Conservation (phyloP, 257 asterid species). For the Ilex asprella region DNA sequence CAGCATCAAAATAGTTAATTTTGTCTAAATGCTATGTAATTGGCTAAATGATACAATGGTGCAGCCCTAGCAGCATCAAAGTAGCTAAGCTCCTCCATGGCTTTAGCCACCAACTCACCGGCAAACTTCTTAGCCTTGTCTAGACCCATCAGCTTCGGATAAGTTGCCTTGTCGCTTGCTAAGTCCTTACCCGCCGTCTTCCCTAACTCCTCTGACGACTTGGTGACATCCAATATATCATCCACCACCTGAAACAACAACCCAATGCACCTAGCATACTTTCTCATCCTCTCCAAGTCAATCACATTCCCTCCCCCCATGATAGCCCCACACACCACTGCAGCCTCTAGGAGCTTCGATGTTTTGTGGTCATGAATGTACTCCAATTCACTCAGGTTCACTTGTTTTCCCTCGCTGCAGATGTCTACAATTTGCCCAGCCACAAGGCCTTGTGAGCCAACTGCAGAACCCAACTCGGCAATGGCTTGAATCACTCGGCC, state of each 20-base stretch:
- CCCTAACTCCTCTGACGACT: constrained; percentile 16
- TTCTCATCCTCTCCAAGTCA: constrained; percentile 28
- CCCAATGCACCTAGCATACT: constrained; percentile 30
- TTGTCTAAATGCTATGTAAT: background rate
- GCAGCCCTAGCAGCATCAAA: constrained; percentile 10
- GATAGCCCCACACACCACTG: constrained; percentile 34
- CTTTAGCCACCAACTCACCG: background rate
- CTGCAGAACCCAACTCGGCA: constrained; percentile 32
- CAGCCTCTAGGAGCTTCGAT: constrained; percentile 29
- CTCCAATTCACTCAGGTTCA: constrained; percentile 26
- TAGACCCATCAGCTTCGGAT: constrained; percentile 9
- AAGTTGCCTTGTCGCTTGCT: constrained; percentile 1
- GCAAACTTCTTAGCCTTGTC: constrained; percentile 7
- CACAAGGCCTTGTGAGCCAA: constrained; percentile 36
- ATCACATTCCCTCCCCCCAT: constrained; percentile 29
- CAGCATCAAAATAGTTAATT: too few species aligned
- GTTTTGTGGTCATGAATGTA: constrained; percentile 40
- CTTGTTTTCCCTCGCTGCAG: constrained; percentile 19
- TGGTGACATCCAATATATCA: constrained; percentile 30
- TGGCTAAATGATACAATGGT: constrained; percentile 4
- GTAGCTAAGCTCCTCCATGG: constrained; percentile 3
- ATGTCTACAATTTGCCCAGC: constrained; percentile 39
- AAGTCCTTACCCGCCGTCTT: constrained; percentile 1
- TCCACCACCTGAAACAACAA: constrained; percentile 35
- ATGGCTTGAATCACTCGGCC: constrained; percentile 25